Base-by-base conservation (phyloP, 192 early-diverging fungal species). In the Mortierella claussenii region DNA sequence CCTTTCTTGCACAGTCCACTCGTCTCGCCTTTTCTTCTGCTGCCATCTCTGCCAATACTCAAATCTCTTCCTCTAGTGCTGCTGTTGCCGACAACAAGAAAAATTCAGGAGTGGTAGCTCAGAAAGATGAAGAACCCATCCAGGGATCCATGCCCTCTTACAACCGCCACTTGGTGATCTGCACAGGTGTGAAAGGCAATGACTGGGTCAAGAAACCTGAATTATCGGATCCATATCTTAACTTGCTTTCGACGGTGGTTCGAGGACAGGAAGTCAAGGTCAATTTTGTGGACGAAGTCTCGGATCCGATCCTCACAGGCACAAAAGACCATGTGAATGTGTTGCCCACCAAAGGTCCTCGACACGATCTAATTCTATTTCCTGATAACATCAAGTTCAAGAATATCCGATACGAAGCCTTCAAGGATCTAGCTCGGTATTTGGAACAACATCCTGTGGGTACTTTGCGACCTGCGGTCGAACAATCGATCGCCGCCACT, bases 211-310 rank as follows among this genome's bases (percentile, higher is more conserved):
- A 66, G 26, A 76, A 76, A 27, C 73, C 73, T 3, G 73, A 76
- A 13, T 33, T 76, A 9, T 46, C 65, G 12, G 73, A 76, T 43
- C 64, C 65, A 2, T 76, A 76, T 23, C 59, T 40, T 18, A 76
- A 67, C 31, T 28, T 76, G n/a, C 65, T 76, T 8, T 11, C 42
- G 27, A 62, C 73, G 24, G 45, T 43, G 7, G 64, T 76, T 13
- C 73, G 73, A 43, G 64, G 65, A n/a, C 73, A 67, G 23, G 53
- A 67, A 34, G 59, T 76, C 52, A 76, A 76, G 23, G 73, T 76
- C 58, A 76, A 76, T 28, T 56, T 40, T 23, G 44, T 45, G 0
- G 64, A 76, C 13, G 43, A 47, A 15, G 48, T 44, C 1, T 67
- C 73, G 0, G 34, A 46, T 30, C 47, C 8, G 47, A 21, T 18